A percentile compares a stretch with the other conserved stretches of the same genome.
These are phyloP conservation scores for Gautieria morchelliformis DNA, from an alignment of 768 basidiomycete species.

Conservation along the genomic window DNA sequence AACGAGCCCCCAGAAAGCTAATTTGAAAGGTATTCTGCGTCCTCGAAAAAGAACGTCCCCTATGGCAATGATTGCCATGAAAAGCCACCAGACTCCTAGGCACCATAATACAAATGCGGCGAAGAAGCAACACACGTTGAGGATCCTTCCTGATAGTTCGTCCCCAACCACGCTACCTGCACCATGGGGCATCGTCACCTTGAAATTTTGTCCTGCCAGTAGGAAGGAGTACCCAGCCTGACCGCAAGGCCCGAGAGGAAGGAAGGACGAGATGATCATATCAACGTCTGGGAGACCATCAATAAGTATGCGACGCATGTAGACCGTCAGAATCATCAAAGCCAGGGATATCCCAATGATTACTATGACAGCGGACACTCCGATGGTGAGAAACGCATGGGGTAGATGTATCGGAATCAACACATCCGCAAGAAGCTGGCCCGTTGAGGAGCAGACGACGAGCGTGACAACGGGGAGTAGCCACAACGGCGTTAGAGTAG, in stretches of 20 bases:
- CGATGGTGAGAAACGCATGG: slow-evolving; percentile 33
- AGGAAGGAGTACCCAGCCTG: slow-evolving; percentile 40
- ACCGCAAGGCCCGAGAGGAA: slow-evolving; percentile 44
- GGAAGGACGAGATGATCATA: slow-evolving; percentile 34
- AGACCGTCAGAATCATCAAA: slow-evolving; percentile 39
- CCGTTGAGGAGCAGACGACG: slow-evolving; percentile 43
- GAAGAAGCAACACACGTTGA: slow-evolving; percentile 36
- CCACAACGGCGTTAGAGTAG: slow-evolving; percentile 36
- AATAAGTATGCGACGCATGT: slow-evolving; percentile 35
- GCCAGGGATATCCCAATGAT: slow-evolving; percentile 38
- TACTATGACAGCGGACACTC: slow-evolving; percentile 34
- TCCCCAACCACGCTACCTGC: slow-evolving; percentile 23
- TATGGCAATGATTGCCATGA: slow-evolving; percentile 34
- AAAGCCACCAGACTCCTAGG: slow-evolving; percentile 45
- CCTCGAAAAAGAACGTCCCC: slow-evolving; percentile 21
- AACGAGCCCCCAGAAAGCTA: slow-evolving; percentile 46
- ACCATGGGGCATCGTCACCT: slow-evolving; percentile 22
- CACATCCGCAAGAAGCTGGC: slow-evolving; percentile 33
- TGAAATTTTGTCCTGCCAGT: slow-evolving; percentile 30
- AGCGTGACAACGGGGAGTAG: slow-evolving; percentile 43
- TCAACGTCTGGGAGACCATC: slow-evolving; percentile 30
- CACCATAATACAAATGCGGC: slow-evolving; percentile 41
- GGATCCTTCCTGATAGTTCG: slow-evolving; percentile 28
- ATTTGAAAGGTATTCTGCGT: slow-evolving; percentile 31
- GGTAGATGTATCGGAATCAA: slow-evolving; percentile 27